Percentiles rank a stretch among this genome's conserved stretches.
Conservation (phyloP, 768 basidiomycete genomes). For the Sporobolomyces pararoseus region DNA sequence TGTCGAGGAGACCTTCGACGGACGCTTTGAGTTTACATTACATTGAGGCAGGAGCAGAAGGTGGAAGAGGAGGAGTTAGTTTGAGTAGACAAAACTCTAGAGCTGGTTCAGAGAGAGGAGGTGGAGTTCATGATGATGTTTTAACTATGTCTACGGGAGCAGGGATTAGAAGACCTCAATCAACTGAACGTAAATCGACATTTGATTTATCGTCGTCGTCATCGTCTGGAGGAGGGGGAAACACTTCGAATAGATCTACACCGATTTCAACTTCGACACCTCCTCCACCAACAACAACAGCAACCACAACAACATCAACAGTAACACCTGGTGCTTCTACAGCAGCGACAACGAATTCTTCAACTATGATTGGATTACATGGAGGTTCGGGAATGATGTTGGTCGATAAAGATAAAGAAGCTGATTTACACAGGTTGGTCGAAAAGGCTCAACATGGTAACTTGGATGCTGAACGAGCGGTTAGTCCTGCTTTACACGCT, state of each 20-base stretch:
- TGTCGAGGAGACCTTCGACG: constrained; percentile 23
- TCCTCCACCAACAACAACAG: no score
- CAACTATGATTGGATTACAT: background rate
- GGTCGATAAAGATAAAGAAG: constrained; percentile 33
- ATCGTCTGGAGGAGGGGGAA: no score
- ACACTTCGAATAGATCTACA: no score
- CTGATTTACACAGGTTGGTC: constrained; percentile 28
- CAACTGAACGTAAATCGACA: constrained; percentile 2
- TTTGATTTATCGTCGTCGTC: constrained; percentile 4
- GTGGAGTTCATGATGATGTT: background rate
- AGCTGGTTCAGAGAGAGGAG: constrained; percentile 22
- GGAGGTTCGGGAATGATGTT: background rate
- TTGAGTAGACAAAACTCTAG: constrained; percentile 11
- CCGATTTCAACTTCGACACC: background rate
- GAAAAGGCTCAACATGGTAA: constrained; percentile 28
- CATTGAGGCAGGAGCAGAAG: constrained; percentile 25
- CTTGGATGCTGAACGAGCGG: constrained; percentile 27
- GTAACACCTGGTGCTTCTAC: no score
- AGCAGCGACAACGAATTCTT: background rate
- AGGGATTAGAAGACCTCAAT: constrained; percentile 3
- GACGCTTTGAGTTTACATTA: constrained; percentile 38
- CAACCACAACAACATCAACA: no score
- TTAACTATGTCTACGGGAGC: background rate
- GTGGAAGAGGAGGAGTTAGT: background rate
- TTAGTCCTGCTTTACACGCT: constrained; percentile 23